Conservation (phyloP, 2,329 filamentous ascomycete species). For the Cytospora piceicola region DNA sequence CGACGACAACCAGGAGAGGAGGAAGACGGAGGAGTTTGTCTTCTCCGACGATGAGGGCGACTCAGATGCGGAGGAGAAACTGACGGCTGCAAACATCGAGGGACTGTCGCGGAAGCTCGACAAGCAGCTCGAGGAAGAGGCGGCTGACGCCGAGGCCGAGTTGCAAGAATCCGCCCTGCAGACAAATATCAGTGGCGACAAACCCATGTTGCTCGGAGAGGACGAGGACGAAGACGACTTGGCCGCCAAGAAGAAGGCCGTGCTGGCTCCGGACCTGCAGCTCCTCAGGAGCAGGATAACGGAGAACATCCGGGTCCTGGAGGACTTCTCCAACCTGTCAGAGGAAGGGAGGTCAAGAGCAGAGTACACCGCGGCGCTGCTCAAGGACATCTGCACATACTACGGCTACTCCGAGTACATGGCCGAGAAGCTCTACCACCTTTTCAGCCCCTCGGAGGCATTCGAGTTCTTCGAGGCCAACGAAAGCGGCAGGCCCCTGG, state of each 20-base stretch:
- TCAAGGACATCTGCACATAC: slow-evolving; percentile 93
- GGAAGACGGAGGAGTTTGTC: slow-evolving; percentile 64
- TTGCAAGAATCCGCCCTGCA: slow-evolving; percentile 83
- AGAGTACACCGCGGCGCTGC: slow-evolving; percentile 84
- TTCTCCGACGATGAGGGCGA: slow-evolving; percentile 96
- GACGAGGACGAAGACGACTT: slow-evolving; percentile 49
- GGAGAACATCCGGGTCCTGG: slow-evolving; percentile 88
- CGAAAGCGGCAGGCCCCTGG: slow-evolving; percentile 89
- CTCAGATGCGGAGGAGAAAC: slow-evolving; percentile 83
- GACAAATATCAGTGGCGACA: slow-evolving; percentile 81
- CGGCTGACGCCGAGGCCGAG: slow-evolving; percentile 82
- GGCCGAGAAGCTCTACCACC: slow-evolving; percentile 92
- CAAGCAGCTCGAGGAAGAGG: slow-evolving; percentile 73
- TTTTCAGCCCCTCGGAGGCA: slow-evolving; percentile 91
- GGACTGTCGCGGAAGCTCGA: slow-evolving; percentile 88
- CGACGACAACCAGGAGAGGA: slow-evolving; percentile 58
- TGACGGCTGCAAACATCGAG: slow-evolving; percentile 95
- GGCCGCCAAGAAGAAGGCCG: slow-evolving; percentile 44
- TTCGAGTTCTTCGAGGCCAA: slow-evolving; percentile 99
- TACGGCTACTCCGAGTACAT: slow-evolving; percentile 95
- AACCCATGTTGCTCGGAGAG: slow-evolving; percentile 40
- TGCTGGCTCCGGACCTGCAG: slow-evolving; percentile 87
- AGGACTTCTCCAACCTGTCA: slow-evolving; percentile 81
- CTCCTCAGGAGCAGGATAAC: slow-evolving; percentile 86
- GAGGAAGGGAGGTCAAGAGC: slow-evolving; percentile 80